Conservation (phyloP, 768 basidiomycete genomes). For the Chiua virens region DNA sequence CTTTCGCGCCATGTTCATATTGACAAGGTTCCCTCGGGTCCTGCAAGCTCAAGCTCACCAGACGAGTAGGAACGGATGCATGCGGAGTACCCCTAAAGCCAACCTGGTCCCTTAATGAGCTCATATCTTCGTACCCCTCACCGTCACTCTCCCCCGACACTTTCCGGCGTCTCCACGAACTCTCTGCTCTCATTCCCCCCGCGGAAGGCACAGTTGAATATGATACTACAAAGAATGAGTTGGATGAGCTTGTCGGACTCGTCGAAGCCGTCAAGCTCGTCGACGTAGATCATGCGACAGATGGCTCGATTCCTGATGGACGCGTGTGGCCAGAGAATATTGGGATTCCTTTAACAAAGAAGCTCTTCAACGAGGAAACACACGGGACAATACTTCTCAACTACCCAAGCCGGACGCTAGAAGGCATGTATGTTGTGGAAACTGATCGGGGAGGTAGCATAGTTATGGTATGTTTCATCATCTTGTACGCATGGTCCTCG, state of each 20-base stretch:
- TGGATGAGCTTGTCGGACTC: constrained; percentile 71
- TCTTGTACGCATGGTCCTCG: background rate
- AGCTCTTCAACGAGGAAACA: constrained; percentile 23
- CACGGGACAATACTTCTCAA: constrained; percentile 48
- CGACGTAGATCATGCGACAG: constrained; percentile 33
- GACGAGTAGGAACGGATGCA: constrained; percentile 43
- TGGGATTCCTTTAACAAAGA: constrained; percentile 30
- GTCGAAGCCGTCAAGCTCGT: constrained; percentile 82
- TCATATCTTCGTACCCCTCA: constrained; percentile 75
- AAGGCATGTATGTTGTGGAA: constrained; percentile 65
- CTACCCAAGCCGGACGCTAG: constrained; percentile 47
- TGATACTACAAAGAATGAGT: constrained; percentile 48
- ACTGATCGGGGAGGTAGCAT: constrained; percentile 30
- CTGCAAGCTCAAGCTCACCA: background rate
- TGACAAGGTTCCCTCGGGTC: background rate
- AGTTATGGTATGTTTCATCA: constrained; percentile 2
- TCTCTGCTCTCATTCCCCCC: constrained; percentile 74
- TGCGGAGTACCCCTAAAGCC: constrained; percentile 65
- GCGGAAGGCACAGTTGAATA: constrained; percentile 55
- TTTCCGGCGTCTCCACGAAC: constrained; percentile 62
- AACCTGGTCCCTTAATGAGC: constrained; percentile 78
- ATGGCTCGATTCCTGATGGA: constrained; percentile 37
- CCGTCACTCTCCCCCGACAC: constrained; percentile 59
- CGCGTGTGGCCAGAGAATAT: constrained; percentile 42
- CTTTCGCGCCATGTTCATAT: constrained; percentile 2